A percentile compares a stretch with the other conserved stretches of the same genome.
phyloP scores from a whole-genome alignment of 257 asterid species.

The Fraxinus anomala region DNA sequence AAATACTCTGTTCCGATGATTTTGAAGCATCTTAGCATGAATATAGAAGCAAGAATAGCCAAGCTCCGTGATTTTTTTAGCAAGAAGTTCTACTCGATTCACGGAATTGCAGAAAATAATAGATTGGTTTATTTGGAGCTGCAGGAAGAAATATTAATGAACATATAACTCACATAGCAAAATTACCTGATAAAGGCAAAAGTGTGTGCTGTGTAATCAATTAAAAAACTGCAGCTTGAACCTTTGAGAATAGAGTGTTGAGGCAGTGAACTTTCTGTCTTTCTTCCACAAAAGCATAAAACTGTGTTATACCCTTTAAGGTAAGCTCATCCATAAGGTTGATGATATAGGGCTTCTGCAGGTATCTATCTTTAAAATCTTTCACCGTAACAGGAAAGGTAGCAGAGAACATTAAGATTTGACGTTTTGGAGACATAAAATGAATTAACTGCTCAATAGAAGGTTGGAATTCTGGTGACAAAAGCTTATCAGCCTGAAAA shows the following conservation, averaged over 20 bases:
- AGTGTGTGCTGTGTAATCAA: not conserved
- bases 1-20: slow-evolving; percentile 77
- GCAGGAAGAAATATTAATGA: slow-evolving; percentile 27
- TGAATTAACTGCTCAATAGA: slow-evolving; percentile 64
- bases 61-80: slow-evolving; percentile 77
- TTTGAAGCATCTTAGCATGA: slow-evolving; percentile 85
- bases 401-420: slow-evolving; percentile 76
- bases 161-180: not conserved
- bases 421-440: slow-evolving; percentile 53
- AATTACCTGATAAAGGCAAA: slow-evolving; percentile 13
- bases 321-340: slow-evolving; percentile 85
- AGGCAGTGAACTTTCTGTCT: slow-evolving; percentile 85
- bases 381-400: slow-evolving; percentile 81
- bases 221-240: slow-evolving; percentile 21
- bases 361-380: slow-evolving; percentile 65
- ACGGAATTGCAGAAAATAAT: slow-evolving; percentile 83
- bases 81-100: slow-evolving; percentile 75
- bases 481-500: slow-evolving; percentile 71
- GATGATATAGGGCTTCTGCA: slow-evolving; percentile 62
- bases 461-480: slow-evolving; percentile 81
- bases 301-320: slow-evolving; percentile 77
- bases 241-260: slow-evolving; percentile 80
- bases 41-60: slow-evolving; percentile 83
- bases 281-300: slow-evolving; percentile 82
- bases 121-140: slow-evolving; percentile 83